A percentile compares a stretch with the other conserved stretches of the same genome.
Conservation (phyloP, 2,329 filamentous ascomycete species). For the Colletotrichum sp. region DNA sequence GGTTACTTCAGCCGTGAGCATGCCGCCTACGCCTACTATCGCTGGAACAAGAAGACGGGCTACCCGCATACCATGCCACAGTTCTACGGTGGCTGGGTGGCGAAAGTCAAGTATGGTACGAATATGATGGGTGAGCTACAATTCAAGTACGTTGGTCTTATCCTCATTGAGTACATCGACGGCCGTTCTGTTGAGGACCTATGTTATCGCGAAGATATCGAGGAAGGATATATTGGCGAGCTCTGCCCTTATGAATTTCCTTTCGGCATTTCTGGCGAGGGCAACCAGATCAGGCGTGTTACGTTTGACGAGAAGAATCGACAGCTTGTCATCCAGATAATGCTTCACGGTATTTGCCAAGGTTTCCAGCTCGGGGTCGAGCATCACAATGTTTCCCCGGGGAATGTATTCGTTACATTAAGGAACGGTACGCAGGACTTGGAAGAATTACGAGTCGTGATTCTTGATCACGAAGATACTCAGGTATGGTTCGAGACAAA, state of each 20-base stretch:
- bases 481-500: neutral
- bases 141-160: neutral
- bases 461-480: neutral
- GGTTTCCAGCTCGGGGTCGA: neutral
- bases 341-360: neutral
- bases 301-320: neutral
- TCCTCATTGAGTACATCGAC: neutral
- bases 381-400: slow-evolving; percentile 24
- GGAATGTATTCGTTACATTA: slow-evolving; percentile 25
- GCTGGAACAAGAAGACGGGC: neutral
- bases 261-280: neutral
- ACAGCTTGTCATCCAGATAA: neutral
- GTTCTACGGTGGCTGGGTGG: neutral
- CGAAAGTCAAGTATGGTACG: neutral
- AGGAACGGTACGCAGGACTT: neutral
- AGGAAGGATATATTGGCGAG: neutral
- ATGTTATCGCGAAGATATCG: neutral
- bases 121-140: too few relatives aligned
- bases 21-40: neutral
- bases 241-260: neutral
- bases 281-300: neutral
- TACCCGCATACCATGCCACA: neutral
- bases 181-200: neutral
- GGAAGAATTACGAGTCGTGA: neutral
- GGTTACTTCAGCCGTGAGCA: neutral